Evolutionary conservation across 2,329 filamentous ascomycete species (phyloP).

Genomic region (Fusarium transvaalense): DNA sequence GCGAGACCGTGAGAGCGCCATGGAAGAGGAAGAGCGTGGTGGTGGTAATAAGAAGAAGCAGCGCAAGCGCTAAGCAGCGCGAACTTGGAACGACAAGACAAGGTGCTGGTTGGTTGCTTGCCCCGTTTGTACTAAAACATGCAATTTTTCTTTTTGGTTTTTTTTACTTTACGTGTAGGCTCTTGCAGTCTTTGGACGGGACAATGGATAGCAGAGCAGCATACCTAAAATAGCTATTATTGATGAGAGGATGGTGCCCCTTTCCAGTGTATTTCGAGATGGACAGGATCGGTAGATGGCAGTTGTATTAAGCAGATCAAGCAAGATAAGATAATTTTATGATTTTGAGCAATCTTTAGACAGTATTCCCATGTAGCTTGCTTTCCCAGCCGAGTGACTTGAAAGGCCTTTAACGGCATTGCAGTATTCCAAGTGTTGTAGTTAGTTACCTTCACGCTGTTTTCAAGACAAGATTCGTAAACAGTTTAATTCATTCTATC

Average conservation of each 20-base stretch:
- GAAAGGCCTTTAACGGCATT: not conserved
- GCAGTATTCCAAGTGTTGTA: not conserved
- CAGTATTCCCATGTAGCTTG: not conserved
- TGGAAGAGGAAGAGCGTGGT: conserved; percentile 72
- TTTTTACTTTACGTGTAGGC: conserved; percentile 8
- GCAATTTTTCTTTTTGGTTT: conserved; percentile 26
- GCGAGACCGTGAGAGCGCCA: conserved; percentile 74
- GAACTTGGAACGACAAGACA: conserved; percentile 13
- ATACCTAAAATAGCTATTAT: conserved; percentile 13
- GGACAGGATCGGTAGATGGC: conserved; percentile 22
- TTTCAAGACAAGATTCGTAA: not conserved
- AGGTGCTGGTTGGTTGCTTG: conserved; percentile 24
- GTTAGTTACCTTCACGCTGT: not conserved
- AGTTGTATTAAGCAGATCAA: conserved; percentile 31
- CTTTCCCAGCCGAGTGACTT: not conserved
- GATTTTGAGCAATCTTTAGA: conserved; percentile 32
- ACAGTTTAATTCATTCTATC: conserved; percentile 44
- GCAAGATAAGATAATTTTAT: conserved; percentile 38
- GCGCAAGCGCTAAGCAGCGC: conserved; percentile 52
- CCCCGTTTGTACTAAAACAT: conserved; percentile 36
- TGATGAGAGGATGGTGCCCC: conserved; percentile 1
- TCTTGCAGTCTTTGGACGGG: not conserved
- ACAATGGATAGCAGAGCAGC: conserved; percentile 5
- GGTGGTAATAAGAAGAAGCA: conserved; percentile 77
- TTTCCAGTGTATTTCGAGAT: conserved; percentile 14